Evolutionary conservation across 129 eudicot species (phyloP), one percentile per base, ranked within the genome.

Genomic region (Cynara cardunculus): DNA sequence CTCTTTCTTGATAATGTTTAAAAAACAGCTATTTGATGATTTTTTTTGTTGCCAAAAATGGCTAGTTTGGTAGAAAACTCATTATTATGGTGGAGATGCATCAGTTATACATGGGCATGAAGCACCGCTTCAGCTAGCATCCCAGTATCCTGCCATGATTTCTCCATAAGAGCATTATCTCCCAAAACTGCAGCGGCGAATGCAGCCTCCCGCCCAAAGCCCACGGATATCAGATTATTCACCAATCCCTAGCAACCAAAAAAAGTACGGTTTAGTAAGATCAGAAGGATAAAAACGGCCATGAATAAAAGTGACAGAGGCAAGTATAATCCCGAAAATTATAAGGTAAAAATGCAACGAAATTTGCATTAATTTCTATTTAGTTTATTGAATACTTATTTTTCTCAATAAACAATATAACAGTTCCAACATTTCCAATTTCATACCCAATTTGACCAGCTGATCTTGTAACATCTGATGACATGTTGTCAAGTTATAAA

Each of bases 51-150:
- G 61, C 61, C 61, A 49, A 14, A 49, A 49, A 49, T 16, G 62
- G 62, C 62, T 49, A 18, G 22, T 49, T 49, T 49, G 62, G 62
- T 49, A 1, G 16, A 16, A 49, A 44, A 49, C 22, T 16, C n/a
- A 24, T 16, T 21, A 73, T 25, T 7, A 41, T 41, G 18, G 27
- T 64, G 27, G 14, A 25, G n/a, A 78, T 21, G 12, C 21, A 4
- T 24, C 4, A 25, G 35, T 81, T 82, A 68, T 95, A 95, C 99
- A 77, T 95, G 99, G 74, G 99, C 92, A 85, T 95, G 99, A 75
- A 95, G 94, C 71, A 94, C 99, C 56, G 99, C 97, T 85, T 95
- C 99, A 41, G 99, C 97, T 46, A 95, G 94, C 99, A 95, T 95
- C 70, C 99, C 99, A 3, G 99, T 95, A 37, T 95, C 99, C 75